Evolutionary conservation across 345 rosid species (phyloP), one percentile per base, ranked within the genome.

Genomic region (Chamaenerion angustifolium): DNA sequence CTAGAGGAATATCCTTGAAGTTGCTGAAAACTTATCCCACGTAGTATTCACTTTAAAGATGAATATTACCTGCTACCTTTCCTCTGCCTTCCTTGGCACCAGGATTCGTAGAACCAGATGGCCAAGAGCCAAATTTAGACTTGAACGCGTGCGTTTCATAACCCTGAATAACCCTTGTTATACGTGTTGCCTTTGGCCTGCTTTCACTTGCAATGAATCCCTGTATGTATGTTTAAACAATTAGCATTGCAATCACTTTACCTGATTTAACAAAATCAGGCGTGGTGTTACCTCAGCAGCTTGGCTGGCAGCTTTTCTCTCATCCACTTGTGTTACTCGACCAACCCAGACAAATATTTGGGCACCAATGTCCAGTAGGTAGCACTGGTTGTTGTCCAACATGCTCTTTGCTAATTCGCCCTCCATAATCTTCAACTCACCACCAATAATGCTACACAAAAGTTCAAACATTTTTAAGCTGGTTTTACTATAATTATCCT

Each of bases 261-360:
- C 25, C 57, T 31, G 44, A 57, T 19, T 50, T 40, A 27, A 46
- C 31, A 50, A 42, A 45, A 56, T 51, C 17, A 42, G 54, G 52
- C 42, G 25, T 2, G 43, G 56, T 35, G 55, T 59, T 67, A 93
- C 99, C 99, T 93, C 96, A 59, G 81, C 92, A 56, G 70, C 76
- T 76, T 79, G 88, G 72, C 68, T 68, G 62, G 90, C 94, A 55
- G 76, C 65, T 77, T 93, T 93, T 71, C 96, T 85, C 71, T 85
- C 99, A 65, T 93, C 96, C 66, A 93, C 80, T 68, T 81, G 94
- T 55, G 99, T 93, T 66, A 75, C 76, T 66, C 96, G 95, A 58
- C 99, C 96, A 80, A 88, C 84, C 99, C 99, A 93, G 67, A 93
- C 69, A 80, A 80, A 85, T 56, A 93, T 52, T 75, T 82, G 95